Evolutionary conservation across 768 basidiomycete species (phyloP).

Genomic region (Panus rudis): DNA sequence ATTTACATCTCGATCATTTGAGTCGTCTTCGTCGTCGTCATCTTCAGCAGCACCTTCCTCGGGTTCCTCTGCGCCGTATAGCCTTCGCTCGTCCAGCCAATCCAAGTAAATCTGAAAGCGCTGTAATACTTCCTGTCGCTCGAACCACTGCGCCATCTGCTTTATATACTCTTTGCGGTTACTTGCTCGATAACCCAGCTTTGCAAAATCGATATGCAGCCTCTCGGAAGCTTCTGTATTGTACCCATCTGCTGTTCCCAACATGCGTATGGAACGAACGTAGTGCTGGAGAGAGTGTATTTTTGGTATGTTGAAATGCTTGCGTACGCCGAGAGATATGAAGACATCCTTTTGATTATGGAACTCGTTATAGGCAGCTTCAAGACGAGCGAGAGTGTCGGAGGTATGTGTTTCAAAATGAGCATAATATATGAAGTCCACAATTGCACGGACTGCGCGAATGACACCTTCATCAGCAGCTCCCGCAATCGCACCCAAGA

Average conservation of each 20-base stretch:
- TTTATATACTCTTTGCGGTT: conserved; percentile 20
- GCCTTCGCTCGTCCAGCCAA: conserved; percentile 14
- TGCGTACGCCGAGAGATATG: conserved; percentile 14
- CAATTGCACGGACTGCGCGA: conserved; percentile 16
- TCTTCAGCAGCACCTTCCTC: neutral
- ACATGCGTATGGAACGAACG: conserved; percentile 9
- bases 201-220: conserved; percentile 38
- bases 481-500: conserved; percentile 22
- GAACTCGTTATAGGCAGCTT: conserved; percentile 15
- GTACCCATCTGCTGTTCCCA: conserved; percentile 18
- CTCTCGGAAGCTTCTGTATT: conserved; percentile 26
- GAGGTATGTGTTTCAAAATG: conserved; percentile 20
- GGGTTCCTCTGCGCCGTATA: neutral
- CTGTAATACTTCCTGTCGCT: conserved; percentile 26
- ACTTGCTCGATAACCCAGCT: conserved; percentile 22
- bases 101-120: conserved; percentile 21
- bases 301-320: conserved; percentile 27
- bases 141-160: conserved; percentile 36
- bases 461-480: conserved; percentile 15
- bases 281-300: conserved; percentile 19
- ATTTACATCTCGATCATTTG: too few relatives aligned
- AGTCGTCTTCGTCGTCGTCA: too few relatives aligned
- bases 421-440: conserved; percentile 24
- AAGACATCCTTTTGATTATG: conserved; percentile 23
- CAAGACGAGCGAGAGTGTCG: conserved; percentile 11